Conservation (phyloP, 495 filamentous ascomycete species). For the Aspergillus avenaceus region DNA sequence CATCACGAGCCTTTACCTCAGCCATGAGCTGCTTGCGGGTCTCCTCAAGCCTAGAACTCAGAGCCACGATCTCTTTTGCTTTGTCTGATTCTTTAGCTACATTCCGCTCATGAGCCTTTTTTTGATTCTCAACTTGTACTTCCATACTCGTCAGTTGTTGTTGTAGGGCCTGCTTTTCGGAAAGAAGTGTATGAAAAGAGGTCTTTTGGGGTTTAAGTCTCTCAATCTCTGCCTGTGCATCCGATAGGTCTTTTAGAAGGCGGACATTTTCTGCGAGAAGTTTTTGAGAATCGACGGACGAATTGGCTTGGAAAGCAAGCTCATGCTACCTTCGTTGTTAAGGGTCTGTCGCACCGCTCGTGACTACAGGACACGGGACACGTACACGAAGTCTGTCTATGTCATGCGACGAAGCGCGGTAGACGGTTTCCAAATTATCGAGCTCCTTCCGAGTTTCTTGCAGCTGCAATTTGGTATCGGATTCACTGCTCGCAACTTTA, state of each 20-base stretch:
- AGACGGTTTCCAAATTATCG: conserved; percentile 49
- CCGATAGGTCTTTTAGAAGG: conserved; percentile 65
- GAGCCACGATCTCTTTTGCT: conserved; percentile 41
- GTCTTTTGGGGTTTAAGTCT: conserved; percentile 66
- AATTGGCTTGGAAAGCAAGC: conserved; percentile 55
- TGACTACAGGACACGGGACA: not conserved
- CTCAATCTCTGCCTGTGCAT: conserved; percentile 72
- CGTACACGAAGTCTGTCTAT: conserved; percentile 64
- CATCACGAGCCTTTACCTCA: conserved; percentile 32
- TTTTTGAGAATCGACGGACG: conserved; percentile 63
- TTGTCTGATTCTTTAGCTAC: conserved; percentile 45
- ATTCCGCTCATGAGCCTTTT: conserved; percentile 58
- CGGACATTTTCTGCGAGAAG: conserved; percentile 72
- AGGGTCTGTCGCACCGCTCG: not conserved
- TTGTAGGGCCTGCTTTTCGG: conserved; percentile 73
- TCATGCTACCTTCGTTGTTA: conserved; percentile 51
- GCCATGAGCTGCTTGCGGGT: conserved; percentile 39
- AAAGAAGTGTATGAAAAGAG: conserved; percentile 59
- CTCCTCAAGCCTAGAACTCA: conserved; percentile 37
- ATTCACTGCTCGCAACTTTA: conserved; percentile 42
- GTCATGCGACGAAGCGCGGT: conserved; percentile 58
- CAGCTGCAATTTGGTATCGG: conserved; percentile 55
- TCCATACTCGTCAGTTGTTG: conserved; percentile 70
- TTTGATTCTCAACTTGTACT: conserved; percentile 76
- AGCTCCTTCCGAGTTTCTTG: conserved; percentile 52